Evolutionary conservation across 192 early-diverging fungal genomes (phyloP), one percentile per base, ranked within the genome.

Genomic region (Coemansia asiatica): DNA sequence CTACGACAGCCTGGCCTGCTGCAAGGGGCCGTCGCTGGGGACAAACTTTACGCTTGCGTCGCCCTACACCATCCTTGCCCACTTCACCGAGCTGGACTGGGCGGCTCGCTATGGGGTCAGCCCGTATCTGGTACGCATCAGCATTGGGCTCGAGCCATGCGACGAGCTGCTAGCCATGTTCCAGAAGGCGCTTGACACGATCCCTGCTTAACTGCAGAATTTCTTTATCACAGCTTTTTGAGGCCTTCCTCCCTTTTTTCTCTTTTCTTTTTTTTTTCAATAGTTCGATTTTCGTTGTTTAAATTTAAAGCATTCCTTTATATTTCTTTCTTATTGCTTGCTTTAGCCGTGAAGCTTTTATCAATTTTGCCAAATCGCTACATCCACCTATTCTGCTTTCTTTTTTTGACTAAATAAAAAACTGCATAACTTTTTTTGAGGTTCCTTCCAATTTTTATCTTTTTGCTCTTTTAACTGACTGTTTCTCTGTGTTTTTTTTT

Each of bases 1-100:
- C 76, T 98, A 89, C 82, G 94, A 98, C 75, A 64, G 75, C 6
- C 64, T 98, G 44, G 75, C 76, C 3, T 87, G 91, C 68, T 90
- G 90, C 66, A 98, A 98, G 69, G 96, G 96, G 1, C 96, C 96
- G 18, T 95, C 93, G 4, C 81, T 98, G 22, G 96, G 96, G 1
- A 98, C 96, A 27, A 98, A 95, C 82, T 98, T 98, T 62, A 98
- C 96, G 18, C 83, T 98, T 53, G 92, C 88, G 3, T 91, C 90
- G 62, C 95, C 96, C 2, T 98, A 98, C 69, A 94, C 95, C 0
- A 91, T 98, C 21, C 67, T 98, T n/a, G 96, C 94, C 9, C 96
- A 98, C 71, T 98, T 91, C 75, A 79, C 78, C 27, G 96, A 98
- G 76, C 79, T 97, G 16, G 95, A 97, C 26, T 98, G 96, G 96